phyloP scores from a whole-genome alignment of 2,329 filamentous ascomycete species.

The Pseudogymnoascus sp. region DNA sequence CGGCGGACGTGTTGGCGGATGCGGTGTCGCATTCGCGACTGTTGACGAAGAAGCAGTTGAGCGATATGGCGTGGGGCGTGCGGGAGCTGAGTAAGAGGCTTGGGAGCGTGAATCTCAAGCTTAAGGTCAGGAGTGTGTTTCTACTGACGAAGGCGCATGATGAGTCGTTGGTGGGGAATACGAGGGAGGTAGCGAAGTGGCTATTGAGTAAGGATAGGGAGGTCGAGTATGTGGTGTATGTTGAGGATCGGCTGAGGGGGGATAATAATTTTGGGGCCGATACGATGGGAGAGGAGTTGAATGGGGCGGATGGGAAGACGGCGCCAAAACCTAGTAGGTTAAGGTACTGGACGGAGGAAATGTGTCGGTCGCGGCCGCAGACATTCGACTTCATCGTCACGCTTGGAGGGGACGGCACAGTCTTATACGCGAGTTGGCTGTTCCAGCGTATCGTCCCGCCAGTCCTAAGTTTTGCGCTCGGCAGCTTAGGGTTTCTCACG shows the following conservation, averaged over 20 bases:
- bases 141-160: conserved; percentile 90
- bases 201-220: conserved; percentile 62
- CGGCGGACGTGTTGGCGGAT: neutral
- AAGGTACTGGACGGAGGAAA: conserved; percentile 72
- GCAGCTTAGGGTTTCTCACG: conserved; percentile 88
- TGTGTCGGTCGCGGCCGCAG: conserved; percentile 71
- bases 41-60: conserved; percentile 87
- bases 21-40: conserved; percentile 52
- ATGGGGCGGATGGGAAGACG: conserved; percentile 27
- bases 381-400: conserved; percentile 92
- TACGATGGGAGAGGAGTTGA: conserved; percentile 42
- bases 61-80: conserved; percentile 95
- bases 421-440: conserved; percentile 91
- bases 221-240: conserved; percentile 66
- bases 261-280: conserved; percentile 65
- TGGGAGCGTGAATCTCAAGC: conserved; percentile 71
- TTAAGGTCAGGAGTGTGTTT: conserved; percentile 76
- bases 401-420: conserved; percentile 90
- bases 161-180: conserved; percentile 65
- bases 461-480: conserved; percentile 82
- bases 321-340: conserved; percentile 38
- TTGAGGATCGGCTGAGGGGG: conserved; percentile 66
- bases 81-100: conserved; percentile 80
- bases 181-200: conserved; percentile 72
- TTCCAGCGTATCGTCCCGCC: conserved; percentile 94